A percentile compares a stretch with the other conserved stretches of the same genome.
These are phyloP conservation scores for Pulicaria dysenterica DNA, from an alignment of 129 eudicot species.

Conservation along the genomic window DNA sequence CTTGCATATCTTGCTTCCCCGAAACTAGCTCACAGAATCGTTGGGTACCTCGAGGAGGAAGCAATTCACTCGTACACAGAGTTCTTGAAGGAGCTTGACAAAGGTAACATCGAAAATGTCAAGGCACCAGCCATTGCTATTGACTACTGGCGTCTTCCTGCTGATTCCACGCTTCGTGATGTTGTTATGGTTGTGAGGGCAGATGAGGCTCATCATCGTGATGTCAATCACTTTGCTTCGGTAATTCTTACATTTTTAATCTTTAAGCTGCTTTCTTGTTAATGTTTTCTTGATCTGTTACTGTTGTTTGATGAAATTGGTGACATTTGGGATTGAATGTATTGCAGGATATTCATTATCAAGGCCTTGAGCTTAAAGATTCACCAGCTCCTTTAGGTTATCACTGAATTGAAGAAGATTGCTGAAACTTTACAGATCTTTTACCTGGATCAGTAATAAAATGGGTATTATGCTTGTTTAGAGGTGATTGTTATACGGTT, in stretches of 20 bases:
- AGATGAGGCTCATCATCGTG: slow-evolving; percentile 99
- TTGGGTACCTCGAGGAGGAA: slow-evolving; percentile 95
- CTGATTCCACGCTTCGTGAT: slow-evolving; percentile 77
- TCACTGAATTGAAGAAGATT: slow-evolving; percentile 45
- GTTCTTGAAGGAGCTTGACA: slow-evolving; percentile 90
- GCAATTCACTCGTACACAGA: slow-evolving; percentile 96
- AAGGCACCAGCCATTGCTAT: slow-evolving; percentile 98
- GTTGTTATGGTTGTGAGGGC: slow-evolving; percentile 92
- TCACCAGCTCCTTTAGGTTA: slow-evolving; percentile 91
- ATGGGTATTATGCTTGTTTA: slow-evolving; percentile 16
- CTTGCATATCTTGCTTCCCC: slow-evolving; percentile 73
- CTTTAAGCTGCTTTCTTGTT: neutral
- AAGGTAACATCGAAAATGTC: slow-evolving; percentile 81
- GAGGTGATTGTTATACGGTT: slow-evolving; percentile 19
- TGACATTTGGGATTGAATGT: slow-evolving; percentile 7
- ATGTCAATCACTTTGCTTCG: slow-evolving; percentile 98
- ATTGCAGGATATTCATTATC: slow-evolving; percentile 87
- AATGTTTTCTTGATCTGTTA: neutral
- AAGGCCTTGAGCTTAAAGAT: slow-evolving; percentile 84
- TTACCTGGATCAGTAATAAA: slow-evolving; percentile 23
- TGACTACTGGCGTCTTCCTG: slow-evolving; percentile 91
- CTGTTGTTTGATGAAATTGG: neutral
- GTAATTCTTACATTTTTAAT: slow-evolving; percentile 33
- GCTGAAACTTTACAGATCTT: slow-evolving; percentile 15
- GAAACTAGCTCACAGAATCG: slow-evolving; percentile 79